Evolutionary conservation across 495 filamentous ascomycete genomes (phyloP).

Genomic region (Xylaria sp.): DNA sequence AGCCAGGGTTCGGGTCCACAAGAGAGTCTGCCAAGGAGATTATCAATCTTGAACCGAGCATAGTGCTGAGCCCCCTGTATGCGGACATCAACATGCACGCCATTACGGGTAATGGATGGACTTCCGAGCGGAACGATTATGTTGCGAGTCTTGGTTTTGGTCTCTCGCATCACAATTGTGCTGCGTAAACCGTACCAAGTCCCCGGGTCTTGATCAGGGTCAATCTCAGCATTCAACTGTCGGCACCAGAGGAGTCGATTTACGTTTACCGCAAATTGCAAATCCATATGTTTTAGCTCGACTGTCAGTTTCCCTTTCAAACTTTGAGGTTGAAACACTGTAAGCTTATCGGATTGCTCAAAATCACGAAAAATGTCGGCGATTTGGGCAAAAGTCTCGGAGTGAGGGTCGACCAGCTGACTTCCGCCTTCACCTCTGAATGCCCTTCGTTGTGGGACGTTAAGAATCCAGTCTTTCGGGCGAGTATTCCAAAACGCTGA

Average conservation of each 20-base stretch:
- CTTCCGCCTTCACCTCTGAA: slow-evolving; percentile 22
- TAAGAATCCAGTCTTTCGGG: slow-evolving; percentile 39
- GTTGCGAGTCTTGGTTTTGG: slow-evolving; percentile 40
- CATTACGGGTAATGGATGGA: slow-evolving; percentile 21
- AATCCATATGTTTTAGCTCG: slow-evolving; percentile 47
- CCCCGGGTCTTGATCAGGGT: slow-evolving; percentile 58
- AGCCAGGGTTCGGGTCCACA: slow-evolving; percentile 54
- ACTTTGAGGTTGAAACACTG: slow-evolving; percentile 42
- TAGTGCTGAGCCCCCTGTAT: slow-evolving; percentile 41
- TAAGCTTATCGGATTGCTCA: slow-evolving; percentile 42
- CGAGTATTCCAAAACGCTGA: slow-evolving; percentile 50
- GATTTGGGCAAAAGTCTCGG: slow-evolving; percentile 37
- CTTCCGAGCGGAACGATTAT: slow-evolving; percentile 49
- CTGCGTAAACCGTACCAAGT: slow-evolving; percentile 58
- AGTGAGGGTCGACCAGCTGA: slow-evolving; percentile 40
- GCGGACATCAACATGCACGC: slow-evolving; percentile 44
- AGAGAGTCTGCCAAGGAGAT: slow-evolving; percentile 53
- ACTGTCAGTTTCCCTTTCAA: slow-evolving; percentile 34
- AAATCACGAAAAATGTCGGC: slow-evolving; percentile 47
- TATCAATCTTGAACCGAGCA: slow-evolving; percentile 55
- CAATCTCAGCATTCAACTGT: slow-evolving; percentile 51
- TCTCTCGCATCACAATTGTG: slow-evolving; percentile 54
- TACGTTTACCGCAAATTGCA: slow-evolving; percentile 46
- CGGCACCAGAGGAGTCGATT: slow-evolving; percentile 50
- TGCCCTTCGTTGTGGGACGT: slow-evolving; percentile 35